phyloP scores from a whole-genome alignment of 2,329 filamentous ascomycete species.

The Aspergillus japonicus region DNA sequence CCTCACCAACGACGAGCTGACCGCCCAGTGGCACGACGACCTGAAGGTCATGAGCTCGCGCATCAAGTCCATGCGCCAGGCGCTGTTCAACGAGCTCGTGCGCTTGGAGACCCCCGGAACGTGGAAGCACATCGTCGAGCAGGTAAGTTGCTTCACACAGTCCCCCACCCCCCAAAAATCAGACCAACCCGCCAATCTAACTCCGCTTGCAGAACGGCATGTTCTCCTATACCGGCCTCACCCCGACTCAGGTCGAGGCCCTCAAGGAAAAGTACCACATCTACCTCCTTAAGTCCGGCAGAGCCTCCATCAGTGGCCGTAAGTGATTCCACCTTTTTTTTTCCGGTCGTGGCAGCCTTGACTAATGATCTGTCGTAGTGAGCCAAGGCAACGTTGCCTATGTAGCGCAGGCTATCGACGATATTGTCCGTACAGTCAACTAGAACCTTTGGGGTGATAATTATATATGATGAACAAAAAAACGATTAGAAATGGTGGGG shows the following conservation, averaged over 20 bases:
- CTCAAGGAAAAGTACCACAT: constrained; percentile 45
- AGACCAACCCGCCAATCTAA: background rate
- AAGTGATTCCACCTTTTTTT: constrained; percentile 17
- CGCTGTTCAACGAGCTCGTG: constrained; percentile 76
- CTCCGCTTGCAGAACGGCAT: constrained; percentile 60
- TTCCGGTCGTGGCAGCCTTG: background rate
- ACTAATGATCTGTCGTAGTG: constrained; percentile 24
- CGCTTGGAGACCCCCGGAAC: constrained; percentile 79
- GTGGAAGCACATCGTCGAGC: constrained; percentile 98
- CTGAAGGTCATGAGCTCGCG: constrained; percentile 87
- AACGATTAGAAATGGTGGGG: background rate
- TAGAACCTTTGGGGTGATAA: constrained; percentile 11
- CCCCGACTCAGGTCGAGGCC: constrained; percentile 43
- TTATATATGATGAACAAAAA: background rate
- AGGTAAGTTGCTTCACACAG: constrained; percentile 57
- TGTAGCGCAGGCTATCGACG: constrained; percentile 40
- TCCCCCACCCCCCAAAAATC: background rate
- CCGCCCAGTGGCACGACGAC: constrained; percentile 86
- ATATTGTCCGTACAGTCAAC: constrained; percentile 37
- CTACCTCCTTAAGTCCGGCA: constrained; percentile 43
- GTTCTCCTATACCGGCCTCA: constrained; percentile 74
- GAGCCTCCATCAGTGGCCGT: constrained; percentile 43
- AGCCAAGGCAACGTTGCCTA: constrained; percentile 42
- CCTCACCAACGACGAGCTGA: constrained; percentile 74
- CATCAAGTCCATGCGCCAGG: constrained; percentile 86